Base-by-base conservation (phyloP, 768 basidiomycete species). In the Lentinus tigrinus region DNA sequence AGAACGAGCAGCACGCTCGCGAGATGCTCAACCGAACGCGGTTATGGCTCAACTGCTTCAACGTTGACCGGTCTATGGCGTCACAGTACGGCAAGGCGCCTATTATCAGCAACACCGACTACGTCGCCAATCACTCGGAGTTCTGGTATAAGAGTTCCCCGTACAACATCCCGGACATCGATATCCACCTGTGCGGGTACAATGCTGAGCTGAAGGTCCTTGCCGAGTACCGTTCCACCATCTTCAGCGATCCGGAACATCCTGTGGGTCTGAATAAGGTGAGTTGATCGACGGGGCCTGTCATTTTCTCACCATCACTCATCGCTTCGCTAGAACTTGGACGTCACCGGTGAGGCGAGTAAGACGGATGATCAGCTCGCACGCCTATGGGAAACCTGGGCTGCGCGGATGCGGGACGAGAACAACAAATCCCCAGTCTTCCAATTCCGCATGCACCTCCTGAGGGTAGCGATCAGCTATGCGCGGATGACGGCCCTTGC, bases 1-100 rank as follows among this genome's bases (percentile, higher is more conserved):
- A 84, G 14, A 91, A 91, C 65, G 92, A 95, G 70, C 81, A 82
- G 56, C 87, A 91, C 58, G 88, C 89, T 7, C 83, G 95, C 39
- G 90, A 95, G 74, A 84, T 94, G 73, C 82, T 94, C 54, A 96
- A 95, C 68, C 87, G 95, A 40, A 92, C 93, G 52, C 84, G 94
- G 21, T 82, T 90, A 6, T 98, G 94, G 94, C 74, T 96, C 56
- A 90, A 88, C 68, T 95, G 92, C 72, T 92, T 89, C 74, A 93
- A 95, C 72, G 75, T 96, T 40, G 95, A 98, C 71, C 87, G 93
- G 23, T 95, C 93, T 5, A 88, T 90, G 8, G 87, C 91, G 4
- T 88, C 86, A 17, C 89, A 95, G 70, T 93, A 95, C 72, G 95
- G 95, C 54, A 93, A 93, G 73, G 82, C 85, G 0, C 85, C 91